Conservation (phyloP, 805 yeast species). For the Diddensiella caesifluorescens region DNA sequence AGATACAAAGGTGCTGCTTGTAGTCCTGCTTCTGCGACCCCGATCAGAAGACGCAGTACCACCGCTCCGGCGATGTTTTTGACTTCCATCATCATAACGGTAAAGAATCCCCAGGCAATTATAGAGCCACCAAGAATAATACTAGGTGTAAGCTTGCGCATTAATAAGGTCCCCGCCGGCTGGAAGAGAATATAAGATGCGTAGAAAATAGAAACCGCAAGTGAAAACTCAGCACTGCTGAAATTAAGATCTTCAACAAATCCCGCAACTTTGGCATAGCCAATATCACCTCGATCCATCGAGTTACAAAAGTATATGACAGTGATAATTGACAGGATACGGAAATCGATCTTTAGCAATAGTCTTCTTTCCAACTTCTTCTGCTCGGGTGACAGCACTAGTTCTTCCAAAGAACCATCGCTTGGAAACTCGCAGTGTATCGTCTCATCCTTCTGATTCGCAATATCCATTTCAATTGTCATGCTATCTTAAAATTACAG, state of each 20-base stretch:
- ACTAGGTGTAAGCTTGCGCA: constrained; percentile 9
- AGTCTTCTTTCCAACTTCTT: not conserved
- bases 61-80: constrained; percentile 4
- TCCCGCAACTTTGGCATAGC: constrained; percentile 50
- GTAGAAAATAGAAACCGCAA: constrained; percentile 41
- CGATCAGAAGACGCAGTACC: constrained; percentile 2
- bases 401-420: not conserved
- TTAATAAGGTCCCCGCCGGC: constrained; percentile 28
- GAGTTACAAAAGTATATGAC: constrained; percentile 40
- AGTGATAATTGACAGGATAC: constrained; percentile 1
- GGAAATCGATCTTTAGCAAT: constrained; percentile 2
- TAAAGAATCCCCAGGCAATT: constrained; percentile 3
- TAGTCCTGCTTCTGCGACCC: constrained; percentile 4
- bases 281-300: constrained; percentile 48
- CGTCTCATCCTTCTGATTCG: no score
- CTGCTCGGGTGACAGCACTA: not conserved
- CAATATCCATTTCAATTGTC: no score
- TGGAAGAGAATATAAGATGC: constrained; percentile 45
- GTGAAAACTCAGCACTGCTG: constrained; percentile 39
- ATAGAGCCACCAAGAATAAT: constrained; percentile 2
- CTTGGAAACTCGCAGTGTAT: no score
- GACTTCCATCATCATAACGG: constrained; percentile 3
- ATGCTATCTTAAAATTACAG: no score
- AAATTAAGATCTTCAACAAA: constrained; percentile 40
- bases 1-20: constrained; percentile 4